Evolutionary conservation across 371 early-diverging fungal species (phyloP), one percentile per base, ranked within the genome.

Genomic region (Choanephora cucurbitarum): DNA sequence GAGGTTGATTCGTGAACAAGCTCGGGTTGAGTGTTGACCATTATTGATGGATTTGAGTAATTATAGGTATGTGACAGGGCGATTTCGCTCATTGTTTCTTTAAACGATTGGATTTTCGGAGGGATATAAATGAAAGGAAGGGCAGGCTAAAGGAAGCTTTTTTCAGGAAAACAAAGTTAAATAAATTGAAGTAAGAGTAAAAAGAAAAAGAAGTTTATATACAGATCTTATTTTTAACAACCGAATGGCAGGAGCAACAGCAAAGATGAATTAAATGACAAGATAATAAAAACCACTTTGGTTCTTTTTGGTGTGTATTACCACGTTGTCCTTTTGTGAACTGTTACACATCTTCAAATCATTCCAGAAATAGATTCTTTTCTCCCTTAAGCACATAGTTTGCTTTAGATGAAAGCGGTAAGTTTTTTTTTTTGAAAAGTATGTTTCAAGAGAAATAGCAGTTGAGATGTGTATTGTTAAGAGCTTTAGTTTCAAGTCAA

Each of bases 81-180:
- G 24, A 71, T 68, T 58, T 74, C 75, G 51, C 69, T 74, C 75
- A 74, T 28, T 28, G 5, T 28, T n/a, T n/a, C n/a, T 74, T 41
- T 53, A 59, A 55, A 55, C 40, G 57, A 52, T 24, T 42, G 52
- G 56, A 17, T 23, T 47, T 40, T 21, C n/a, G 41, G 45, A 10
- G 31, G 6, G 31, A n/a, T 37, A 28, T 21, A 47, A 53, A 54
- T 37, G 47, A 62, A 43, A 24, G 55, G 34, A 57, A 46, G 49
- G 37, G n/a, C 8, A 40, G 17, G n/a, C 39, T 21, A 41, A 19
- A 55, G 21, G 49, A 42, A 49, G 39, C 13, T 55, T 33, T 32
- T 24, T 23, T 5, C 5, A 58, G 46, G 47, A 37, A 44, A 37
- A 46, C 24, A 14, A 31, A 32, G 44, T 28, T 15, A 33, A 44